Conservation (phyloP, 805 yeast genomes). For the Sugiyamaella chiloensis region DNA sequence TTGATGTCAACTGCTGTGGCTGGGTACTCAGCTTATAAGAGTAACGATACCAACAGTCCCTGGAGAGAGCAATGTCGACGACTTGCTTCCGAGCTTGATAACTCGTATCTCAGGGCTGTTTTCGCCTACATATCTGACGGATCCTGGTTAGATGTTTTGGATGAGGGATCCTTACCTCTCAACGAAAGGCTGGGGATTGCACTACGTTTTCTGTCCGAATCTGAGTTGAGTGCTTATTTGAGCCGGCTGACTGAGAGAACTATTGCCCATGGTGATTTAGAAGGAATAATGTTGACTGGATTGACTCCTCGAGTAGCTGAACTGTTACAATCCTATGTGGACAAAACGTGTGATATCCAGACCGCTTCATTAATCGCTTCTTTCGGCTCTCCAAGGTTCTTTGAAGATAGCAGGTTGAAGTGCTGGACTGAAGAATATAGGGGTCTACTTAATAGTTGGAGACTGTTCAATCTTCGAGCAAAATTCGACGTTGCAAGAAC, state of each 20-base stretch:
- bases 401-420: constrained; percentile 66
- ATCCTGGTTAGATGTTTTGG: constrained; percentile 94
- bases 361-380: constrained; percentile 81
- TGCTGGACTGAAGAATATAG: constrained; percentile 74
- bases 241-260: constrained; percentile 68
- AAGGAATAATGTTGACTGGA: constrained; percentile 90
- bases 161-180: constrained; percentile 82
- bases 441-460: constrained; percentile 72
- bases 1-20: constrained; percentile 93
- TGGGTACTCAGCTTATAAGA: constrained; percentile 71
- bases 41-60: constrained; percentile 55
- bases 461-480: constrained; percentile 72
- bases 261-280: constrained; percentile 76
- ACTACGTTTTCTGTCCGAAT: constrained; percentile 74
- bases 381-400: constrained; percentile 81
- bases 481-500: constrained; percentile 78
- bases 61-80: constrained; percentile 94
- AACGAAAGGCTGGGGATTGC: constrained; percentile 91
- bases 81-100: constrained; percentile 81
- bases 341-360: constrained; percentile 85
- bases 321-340: constrained; percentile 80
- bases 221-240: constrained; percentile 66
- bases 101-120: constrained; percentile 86
- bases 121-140: constrained; percentile 92
- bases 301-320: constrained; percentile 80